Percentiles rank a stretch among this genome's conserved stretches.
phyloP scores from a whole-genome alignment of 345 rosid species.

The Lepidium sativum region DNA sequence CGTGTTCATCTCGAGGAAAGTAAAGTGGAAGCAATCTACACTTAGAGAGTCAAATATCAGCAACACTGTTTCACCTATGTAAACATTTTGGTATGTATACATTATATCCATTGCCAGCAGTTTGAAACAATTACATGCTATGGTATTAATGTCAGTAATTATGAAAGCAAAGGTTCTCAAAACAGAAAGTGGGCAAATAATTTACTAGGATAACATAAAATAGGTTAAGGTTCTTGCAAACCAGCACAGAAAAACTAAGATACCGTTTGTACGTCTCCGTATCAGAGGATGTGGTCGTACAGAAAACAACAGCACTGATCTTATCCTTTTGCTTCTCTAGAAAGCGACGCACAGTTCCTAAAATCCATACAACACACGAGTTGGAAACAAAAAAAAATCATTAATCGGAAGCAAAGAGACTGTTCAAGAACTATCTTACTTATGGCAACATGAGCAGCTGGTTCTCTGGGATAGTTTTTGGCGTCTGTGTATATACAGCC shows the following conservation, averaged over 20 bases:
- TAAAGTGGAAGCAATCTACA: constrained; percentile 91
- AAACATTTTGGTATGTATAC: background rate
- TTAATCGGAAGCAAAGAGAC: background rate
- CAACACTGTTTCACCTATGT: background rate
- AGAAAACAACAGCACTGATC: constrained; percentile 81
- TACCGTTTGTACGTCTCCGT: constrained; percentile 96
- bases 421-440: constrained; percentile 42
- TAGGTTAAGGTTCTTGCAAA: background rate
- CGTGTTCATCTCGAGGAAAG: constrained; percentile 93
- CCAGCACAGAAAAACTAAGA: background rate
- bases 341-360: constrained; percentile 91
- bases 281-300: constrained; percentile 71
- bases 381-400: background rate
- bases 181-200: background rate
- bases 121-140: background rate
- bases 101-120: background rate
- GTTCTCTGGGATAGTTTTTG: constrained; percentile 96
- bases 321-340: constrained; percentile 89
- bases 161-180: background rate
- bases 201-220: background rate
- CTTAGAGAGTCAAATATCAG: constrained; percentile 7
- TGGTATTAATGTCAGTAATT: background rate
- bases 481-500: constrained; percentile 91
- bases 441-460: constrained; percentile 98
- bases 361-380: constrained; percentile 15